Evolutionary conservation across 805 yeast species (phyloP), one percentile per base, ranked within the genome.

Genomic region (Pichia pseudocactophila): DNA sequence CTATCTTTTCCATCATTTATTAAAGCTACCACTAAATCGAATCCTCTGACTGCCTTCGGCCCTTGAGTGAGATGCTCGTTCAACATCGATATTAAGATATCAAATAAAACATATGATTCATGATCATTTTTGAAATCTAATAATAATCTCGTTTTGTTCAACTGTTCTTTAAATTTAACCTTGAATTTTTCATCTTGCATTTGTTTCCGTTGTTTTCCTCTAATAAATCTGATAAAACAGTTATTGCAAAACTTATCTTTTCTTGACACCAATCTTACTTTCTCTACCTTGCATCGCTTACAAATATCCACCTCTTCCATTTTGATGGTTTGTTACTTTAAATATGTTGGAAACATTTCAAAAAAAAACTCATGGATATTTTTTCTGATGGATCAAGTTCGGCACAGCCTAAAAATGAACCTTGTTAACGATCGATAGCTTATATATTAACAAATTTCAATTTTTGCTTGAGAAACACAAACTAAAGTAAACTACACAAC

Each of bases 121-220:
- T 64, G 53, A 0, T 88, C 85, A n/a, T 79, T 71, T 0, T 89
- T 80, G 3, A 82, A 54, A 2, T 89, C 75, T 4, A 86, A 56
- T 22, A 83, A 53, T 0, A 81, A 71, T 27, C 62, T 71, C 15
- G 73, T 76, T 2, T 37, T 45, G 3, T n/a, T 33, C 25, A 62
- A 65, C 15, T 64, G 64, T 1, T 62, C 61, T 12, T 75, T 76
- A 52, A 66, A 87, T 52, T 79, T 73, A 18, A 83, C 89, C 55
- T 85, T 83, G 63, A 73, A 88, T 42, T 70, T 74, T 12, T 83
- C 88, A 49, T 71, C 74, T 57, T 65, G 69, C 87, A 90, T 78
- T 54, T 73, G 82, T 54, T 82, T 83, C 47, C 95, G 69, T 60
- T 85, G 88, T 58, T 89, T 89, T 19, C 85, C 80, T 44, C 81